A percentile compares a stretch with the other conserved stretches of the same genome.
These are phyloP conservation scores for Wickerhamiella azymoides DNA, from an alignment of 805 yeast genomes.

Conservation along the genomic window DNA sequence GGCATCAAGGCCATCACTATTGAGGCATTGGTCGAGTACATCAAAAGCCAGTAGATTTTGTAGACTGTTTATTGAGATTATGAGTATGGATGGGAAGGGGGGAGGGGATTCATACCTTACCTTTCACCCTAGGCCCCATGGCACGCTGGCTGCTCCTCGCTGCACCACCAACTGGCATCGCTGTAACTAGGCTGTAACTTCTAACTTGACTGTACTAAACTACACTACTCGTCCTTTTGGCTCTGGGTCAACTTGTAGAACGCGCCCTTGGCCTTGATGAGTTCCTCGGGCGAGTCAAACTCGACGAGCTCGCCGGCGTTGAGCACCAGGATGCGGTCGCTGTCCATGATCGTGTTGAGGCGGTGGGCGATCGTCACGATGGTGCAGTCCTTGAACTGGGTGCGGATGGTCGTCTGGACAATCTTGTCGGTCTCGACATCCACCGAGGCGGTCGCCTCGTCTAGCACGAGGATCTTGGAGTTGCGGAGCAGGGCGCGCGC, in stretches of 20 bases:
- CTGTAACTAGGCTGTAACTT: no score
- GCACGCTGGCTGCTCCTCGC: no score
- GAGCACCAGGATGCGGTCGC: constrained; percentile 58
- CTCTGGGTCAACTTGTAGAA: constrained; percentile 10
- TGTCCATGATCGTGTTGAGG: constrained; percentile 65
- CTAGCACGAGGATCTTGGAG: constrained; percentile 56
- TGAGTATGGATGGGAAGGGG: no score
- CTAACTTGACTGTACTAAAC: no score
- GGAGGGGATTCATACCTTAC: no score
- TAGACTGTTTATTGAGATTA: background rate
- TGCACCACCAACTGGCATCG: no score
- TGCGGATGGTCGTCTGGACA: constrained; percentile 61
- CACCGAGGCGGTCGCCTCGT: constrained; percentile 72
- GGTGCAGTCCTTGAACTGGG: constrained; percentile 51
- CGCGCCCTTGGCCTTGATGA: constrained; percentile 15
- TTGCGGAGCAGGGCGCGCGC: constrained; percentile 64
- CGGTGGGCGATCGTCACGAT: constrained; percentile 78
- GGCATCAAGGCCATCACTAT: constrained; percentile 64
- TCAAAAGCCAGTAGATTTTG: constrained; percentile 17
- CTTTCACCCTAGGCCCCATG: no score
- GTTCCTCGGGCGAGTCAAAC: constrained; percentile 44
- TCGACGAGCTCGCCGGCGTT: constrained; percentile 58
- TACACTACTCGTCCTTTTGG: background rate
- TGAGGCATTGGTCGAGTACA: constrained; percentile 50
- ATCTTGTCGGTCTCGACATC: constrained; percentile 67